A percentile compares a stretch with the other conserved stretches of the same genome.
Conservation (phyloP, 495 filamentous ascomycete genomes). For the Penicillium herquei region DNA sequence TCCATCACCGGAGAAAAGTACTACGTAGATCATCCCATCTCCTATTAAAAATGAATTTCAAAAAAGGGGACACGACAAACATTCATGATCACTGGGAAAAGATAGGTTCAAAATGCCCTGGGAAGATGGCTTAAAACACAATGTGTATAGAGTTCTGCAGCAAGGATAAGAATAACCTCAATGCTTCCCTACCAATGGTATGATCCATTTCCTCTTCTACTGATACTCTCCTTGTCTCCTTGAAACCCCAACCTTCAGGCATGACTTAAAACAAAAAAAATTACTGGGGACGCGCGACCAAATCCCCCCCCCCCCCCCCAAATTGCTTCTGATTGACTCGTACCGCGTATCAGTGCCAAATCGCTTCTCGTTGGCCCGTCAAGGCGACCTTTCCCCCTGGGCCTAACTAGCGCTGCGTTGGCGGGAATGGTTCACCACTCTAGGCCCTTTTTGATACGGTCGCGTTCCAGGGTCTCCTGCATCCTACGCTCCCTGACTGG, state of each 20-base stretch:
- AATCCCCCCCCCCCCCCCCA: constrained; percentile 11
- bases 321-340: constrained; percentile 22
- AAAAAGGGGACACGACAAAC: too few relatives aligned
- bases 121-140: too few relatives aligned
- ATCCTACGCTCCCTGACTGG: constrained; percentile 24
- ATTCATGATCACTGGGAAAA: too few relatives aligned
- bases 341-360: constrained; percentile 13
- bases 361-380: constrained; percentile 20
- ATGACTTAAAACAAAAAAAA: background rate
- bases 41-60: too few relatives aligned
- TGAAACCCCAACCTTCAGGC: background rate
- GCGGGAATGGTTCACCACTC: constrained; percentile 20
- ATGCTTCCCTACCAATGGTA: too few relatives aligned
- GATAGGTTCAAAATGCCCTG: too few relatives aligned
- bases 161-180: too few relatives aligned
- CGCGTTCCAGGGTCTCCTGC: constrained; percentile 29
- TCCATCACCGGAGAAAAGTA: background rate
- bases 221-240: background rate
- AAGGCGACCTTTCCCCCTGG: constrained; percentile 14
- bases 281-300: constrained; percentile 3
- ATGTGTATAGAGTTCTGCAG: too few relatives aligned
- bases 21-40: background rate
- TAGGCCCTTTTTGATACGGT: constrained; percentile 23
- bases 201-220: too few relatives aligned
- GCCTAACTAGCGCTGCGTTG: constrained; percentile 21